These are phyloP conservation scores for Cryptococcus sp. DNA, from an alignment of 1,284 basidiomycete species.

Conservation along the genomic window DNA sequence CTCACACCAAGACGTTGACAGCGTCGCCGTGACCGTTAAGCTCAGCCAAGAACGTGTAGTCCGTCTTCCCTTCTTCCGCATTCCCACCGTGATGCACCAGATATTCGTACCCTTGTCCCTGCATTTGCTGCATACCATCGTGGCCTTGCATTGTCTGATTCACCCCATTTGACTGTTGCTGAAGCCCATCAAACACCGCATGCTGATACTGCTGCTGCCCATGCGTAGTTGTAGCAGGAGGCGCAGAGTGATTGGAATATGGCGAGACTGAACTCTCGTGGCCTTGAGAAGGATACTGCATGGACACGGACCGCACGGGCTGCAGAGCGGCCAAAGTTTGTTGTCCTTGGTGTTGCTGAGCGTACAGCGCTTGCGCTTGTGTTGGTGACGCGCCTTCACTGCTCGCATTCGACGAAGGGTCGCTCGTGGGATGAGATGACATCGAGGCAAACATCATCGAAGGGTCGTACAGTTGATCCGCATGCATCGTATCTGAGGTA, in stretches of 20 bases:
- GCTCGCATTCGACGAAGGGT: not conserved
- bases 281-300: not conserved
- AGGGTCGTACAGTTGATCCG: not conserved
- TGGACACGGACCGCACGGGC: constrained; percentile 1
- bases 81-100: not conserved
- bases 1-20: not conserved
- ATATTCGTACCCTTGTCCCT: not conserved
- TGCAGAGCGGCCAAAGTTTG: not conserved
- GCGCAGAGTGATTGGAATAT: constrained; percentile 11
- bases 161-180: not conserved
- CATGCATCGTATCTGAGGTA: constrained; percentile 9
- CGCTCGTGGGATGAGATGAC: not conserved
- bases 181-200: constrained; percentile 8
- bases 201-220: constrained; percentile 9
- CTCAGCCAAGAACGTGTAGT: not conserved
- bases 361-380: not conserved
- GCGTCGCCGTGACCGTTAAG: not conserved
- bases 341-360: not conserved
- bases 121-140: not conserved
- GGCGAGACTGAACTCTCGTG: constrained; percentile 9
- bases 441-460: not conserved
- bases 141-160: too few species aligned
- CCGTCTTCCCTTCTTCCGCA: not conserved
- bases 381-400: not conserved
- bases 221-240: not conserved